Evolutionary conservation across 2,329 filamentous ascomycete species (phyloP).

Genomic region (Penicillium sp.): DNA sequence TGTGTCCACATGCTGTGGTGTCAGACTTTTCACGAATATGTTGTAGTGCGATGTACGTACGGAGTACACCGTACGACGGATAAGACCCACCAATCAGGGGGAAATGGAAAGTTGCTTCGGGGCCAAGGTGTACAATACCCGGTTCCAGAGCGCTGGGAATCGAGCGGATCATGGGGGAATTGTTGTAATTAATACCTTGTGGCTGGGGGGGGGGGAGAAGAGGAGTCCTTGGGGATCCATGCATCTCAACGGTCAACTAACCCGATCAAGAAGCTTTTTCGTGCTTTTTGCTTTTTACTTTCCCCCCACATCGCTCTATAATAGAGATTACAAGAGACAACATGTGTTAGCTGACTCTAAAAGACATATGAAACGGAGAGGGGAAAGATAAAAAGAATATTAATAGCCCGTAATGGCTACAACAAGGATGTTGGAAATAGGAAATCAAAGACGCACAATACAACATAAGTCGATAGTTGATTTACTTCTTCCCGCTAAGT

Average conservation of each 20-base stretch:
- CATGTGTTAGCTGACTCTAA: neutral
- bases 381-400: too few relatives aligned
- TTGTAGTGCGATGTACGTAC: too few relatives aligned
- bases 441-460: too few relatives aligned
- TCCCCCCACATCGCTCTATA: neutral
- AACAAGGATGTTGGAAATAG: too few relatives aligned
- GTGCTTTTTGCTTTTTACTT: neutral
- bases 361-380: too few relatives aligned
- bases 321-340: neutral
- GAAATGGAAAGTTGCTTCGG: neutral
- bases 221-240: neutral
- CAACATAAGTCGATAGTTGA: too few relatives aligned
- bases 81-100: neutral
- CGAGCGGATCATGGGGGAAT: neutral
- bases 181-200: neutral
- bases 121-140: neutral
- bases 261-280: conserved; percentile 3
- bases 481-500: too few relatives aligned
- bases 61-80: too few relatives aligned
- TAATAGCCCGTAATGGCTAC: too few relatives aligned
- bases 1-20: too few relatives aligned
- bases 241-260: conserved; percentile 19
- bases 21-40: too few relatives aligned
- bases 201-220: neutral
- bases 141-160: neutral